These are phyloP conservation scores for Thymus quinquecostatus DNA, from an alignment of 257 asterid genomes.

Conservation along the genomic window DNA sequence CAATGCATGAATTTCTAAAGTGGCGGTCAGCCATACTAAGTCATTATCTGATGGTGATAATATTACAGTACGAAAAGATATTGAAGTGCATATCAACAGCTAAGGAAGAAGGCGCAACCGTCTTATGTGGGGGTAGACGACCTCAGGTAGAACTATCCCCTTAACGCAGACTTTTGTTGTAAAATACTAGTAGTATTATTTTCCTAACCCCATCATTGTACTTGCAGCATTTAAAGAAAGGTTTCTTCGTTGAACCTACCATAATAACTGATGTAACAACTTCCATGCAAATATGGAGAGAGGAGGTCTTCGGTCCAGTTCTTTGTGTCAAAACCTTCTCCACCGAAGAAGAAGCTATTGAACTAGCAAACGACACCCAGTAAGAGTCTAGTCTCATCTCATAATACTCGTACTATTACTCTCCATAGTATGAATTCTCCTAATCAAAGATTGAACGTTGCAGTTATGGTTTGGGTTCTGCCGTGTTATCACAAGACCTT, in stretches of 20 bases:
- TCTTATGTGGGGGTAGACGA: constrained; percentile 65
- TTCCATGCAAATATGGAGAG: constrained; percentile 97
- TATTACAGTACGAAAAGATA: constrained; percentile 63
- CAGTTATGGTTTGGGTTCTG: constrained; percentile 53
- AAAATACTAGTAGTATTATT: background rate
- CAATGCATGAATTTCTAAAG: background rate
- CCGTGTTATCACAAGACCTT: constrained; percentile 74
- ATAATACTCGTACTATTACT: background rate
- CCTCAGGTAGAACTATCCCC: constrained; percentile 53
- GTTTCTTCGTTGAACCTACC: constrained; percentile 75
- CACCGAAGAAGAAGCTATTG: constrained; percentile 90
- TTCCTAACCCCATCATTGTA: constrained; percentile 19
- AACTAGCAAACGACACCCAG: constrained; percentile 89
- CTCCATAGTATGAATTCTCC: background rate
- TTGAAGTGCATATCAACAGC: constrained; percentile 66
- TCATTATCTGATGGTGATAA: background rate
- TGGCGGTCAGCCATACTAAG: background rate
- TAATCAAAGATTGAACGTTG: constrained; percentile 1
- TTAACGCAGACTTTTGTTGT: background rate
- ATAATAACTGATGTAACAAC: constrained; percentile 71
- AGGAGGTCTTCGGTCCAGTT: constrained; percentile 98
- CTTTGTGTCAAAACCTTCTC: constrained; percentile 87
- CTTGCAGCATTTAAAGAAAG: constrained; percentile 81
- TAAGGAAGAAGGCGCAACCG: constrained; percentile 72
- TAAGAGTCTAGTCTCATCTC: constrained; percentile 17